Base-by-base conservation (phyloP, 192 early-diverging fungal species). In the Radiomyces spectabilis region DNA sequence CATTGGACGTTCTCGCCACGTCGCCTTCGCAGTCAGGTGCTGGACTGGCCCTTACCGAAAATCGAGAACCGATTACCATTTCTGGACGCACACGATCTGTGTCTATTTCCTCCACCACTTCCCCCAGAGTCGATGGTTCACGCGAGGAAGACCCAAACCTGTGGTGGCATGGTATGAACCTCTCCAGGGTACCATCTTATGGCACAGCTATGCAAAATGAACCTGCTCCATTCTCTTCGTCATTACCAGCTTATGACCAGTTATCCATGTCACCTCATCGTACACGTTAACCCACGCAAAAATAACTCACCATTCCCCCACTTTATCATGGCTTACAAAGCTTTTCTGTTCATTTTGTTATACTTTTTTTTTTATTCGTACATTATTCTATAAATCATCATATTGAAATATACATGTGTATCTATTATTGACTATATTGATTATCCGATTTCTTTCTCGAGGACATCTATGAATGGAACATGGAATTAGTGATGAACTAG, bases 201-300 rank as follows among this genome's bases (percentile, higher is more conserved):
- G 51, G 39, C 31, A 53, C 51, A n/a, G 51, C 51, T 9, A 35
- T 4, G 7, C 21, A 21, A 16, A 48, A 29, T 21, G 9, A 21
- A 15, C 46, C 24, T 31, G 46, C 30, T 9, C 25, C 9, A 5
- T 27, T 48, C 24, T 57, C 55, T 35, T 43, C 42, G 12, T 57
- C 55, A n/a, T 31, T 57, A 29, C 55, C 55, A 9, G 44, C 55
- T 18, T 57, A 57, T 29, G 55, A 57, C 24, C 46, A 48, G 30
- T 13, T 48, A 15, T 48, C 24, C 15, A 29, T 12, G 7, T 48
- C 46, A 6, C 46, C 46, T 22, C 19, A 18, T 15, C 16, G 38
- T 16, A 39, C 38, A n/a, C n/a, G n/a, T n/a, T n/a, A n/a, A n/a
- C n/a, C n/a, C n/a, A n/a, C n/a, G n/a, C n/a, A n/a, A n/a, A n/a